These are phyloP conservation scores for Incumbomyces delicatus DNA, from an alignment of 2,329 filamentous ascomycete species.

Conservation along the genomic window DNA sequence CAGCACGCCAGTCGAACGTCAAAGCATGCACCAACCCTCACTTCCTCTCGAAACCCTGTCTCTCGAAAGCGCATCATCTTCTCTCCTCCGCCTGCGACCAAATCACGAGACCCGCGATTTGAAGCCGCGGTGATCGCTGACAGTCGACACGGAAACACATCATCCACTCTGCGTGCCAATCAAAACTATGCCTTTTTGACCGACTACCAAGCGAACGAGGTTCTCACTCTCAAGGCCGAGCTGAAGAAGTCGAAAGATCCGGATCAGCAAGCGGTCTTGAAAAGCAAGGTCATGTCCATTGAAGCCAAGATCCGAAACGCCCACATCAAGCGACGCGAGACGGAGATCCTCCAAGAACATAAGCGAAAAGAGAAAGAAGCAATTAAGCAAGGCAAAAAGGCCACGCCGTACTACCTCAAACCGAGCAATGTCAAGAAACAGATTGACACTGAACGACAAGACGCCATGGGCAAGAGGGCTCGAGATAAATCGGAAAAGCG, in stretches of 20 bases:
- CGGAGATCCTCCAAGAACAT: constrained; percentile 63
- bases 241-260: constrained; percentile 59
- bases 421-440: constrained; percentile 83
- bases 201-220: constrained; percentile 75
- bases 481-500: constrained; percentile 76
- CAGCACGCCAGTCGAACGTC: constrained; percentile 43
- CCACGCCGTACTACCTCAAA: constrained; percentile 82
- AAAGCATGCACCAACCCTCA: constrained; percentile 82
- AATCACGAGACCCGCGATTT: constrained; percentile 80
- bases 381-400: constrained; percentile 72
- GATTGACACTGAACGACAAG: constrained; percentile 67
- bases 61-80: constrained; percentile 69
- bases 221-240: constrained; percentile 59
- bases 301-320: constrained; percentile 66
- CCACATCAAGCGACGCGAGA: constrained; percentile 58
- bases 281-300: constrained; percentile 66
- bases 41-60: constrained; percentile 75
- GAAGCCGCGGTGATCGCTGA: constrained; percentile 48
- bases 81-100: constrained; percentile 42
- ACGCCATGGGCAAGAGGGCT: constrained; percentile 74
- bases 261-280: constrained; percentile 57
- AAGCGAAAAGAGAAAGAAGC: constrained; percentile 72
- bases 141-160: constrained; percentile 23
- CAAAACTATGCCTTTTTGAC: constrained; percentile 81
- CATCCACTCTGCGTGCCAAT: constrained; percentile 46